Base-by-base conservation (phyloP, 139 green algal genomes). In the Mesotaenium endlicherianum region DNA sequence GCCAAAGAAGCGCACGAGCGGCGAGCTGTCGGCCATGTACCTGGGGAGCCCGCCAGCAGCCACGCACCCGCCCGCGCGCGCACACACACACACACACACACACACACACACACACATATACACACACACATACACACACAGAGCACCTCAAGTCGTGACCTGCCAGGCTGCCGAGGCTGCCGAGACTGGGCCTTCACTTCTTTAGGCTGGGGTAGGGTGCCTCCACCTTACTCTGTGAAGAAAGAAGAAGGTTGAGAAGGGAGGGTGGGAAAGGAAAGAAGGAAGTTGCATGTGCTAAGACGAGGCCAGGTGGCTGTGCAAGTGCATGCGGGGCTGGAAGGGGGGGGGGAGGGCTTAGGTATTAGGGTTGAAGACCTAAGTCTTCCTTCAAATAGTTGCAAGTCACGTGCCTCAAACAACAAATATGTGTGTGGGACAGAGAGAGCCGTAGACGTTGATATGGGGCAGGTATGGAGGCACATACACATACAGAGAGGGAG, bases 21-120 rank as follows among this genome's bases (percentile, higher is more conserved):
- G 80, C 39, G 43, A 82, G 36, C 36, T 34, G 41, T 75, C 80
- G 40, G 47, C 78, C 17, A 82, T 40, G 42, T 82, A 82, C 60
- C 75, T 82, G 75, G 34, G 38, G 36, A 30, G 31, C n/a, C n/a
- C n/a, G 71, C 34, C 16, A 41, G 0, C 45, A 36, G 49, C 64
- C 11, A 75, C 11, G 64, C 11, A 16, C 16, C 14, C 31, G 36
- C 14, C 11, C 14, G 31, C 14, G 16, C 64, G 16, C 14, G 36
- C 64, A 77, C 0, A 57, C 30, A 68, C 2, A 16, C 14, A 0
- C 69, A 50, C 0, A 1, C 0, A n/a, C 26, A 30, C 6, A 50
- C 20, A 30, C n/a, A 40, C 36, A 4, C n/a, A 17, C 6, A 57
- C 20, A 64, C 0, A 57, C n/a, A 68, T 16, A 17, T 26, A 0